Conservation (phyloP, 2,329 filamentous ascomycete genomes). For the Pseudocercospora pini-densiflorae region DNA sequence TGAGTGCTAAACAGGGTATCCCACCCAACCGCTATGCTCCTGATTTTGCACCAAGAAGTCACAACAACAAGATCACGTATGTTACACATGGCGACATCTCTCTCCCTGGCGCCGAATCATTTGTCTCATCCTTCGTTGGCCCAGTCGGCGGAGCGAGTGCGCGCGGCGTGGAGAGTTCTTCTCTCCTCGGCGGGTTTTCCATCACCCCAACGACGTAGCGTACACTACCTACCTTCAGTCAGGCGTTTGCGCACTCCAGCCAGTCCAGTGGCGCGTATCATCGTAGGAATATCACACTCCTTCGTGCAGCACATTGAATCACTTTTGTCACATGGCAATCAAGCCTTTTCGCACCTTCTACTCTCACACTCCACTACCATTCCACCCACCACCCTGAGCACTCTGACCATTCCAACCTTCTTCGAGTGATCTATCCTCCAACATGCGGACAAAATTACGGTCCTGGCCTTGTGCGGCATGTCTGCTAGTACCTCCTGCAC, state of each 20-base stretch:
- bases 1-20: conserved; percentile 1
- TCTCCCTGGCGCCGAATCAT: too few relatives aligned
- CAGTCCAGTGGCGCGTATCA: not conserved
- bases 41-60: not conserved
- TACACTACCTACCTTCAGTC: not conserved
- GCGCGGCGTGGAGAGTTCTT: not conserved
- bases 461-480: conserved; percentile 57
- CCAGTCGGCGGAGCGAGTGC: not conserved
- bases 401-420: conserved; percentile 66
- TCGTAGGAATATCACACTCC: not conserved
- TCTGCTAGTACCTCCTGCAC: conserved; percentile 46
- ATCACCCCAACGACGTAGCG: not conserved
- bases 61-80: not conserved
- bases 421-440: conserved; percentile 92
- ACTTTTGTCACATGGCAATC: not conserved
- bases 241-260: not conserved
- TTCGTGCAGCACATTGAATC: not conserved
- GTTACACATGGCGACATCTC: not conserved
- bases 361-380: conserved; percentile 22
- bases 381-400: conserved; percentile 21
- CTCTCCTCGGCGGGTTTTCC: not conserved
- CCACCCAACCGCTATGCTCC: conserved; percentile 7
- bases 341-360: not conserved
- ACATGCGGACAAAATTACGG: conserved; percentile 88
- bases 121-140: not conserved